Base-by-base conservation (phyloP, 495 filamentous ascomycete genomes). In the Hypoxylon fuscum region DNA sequence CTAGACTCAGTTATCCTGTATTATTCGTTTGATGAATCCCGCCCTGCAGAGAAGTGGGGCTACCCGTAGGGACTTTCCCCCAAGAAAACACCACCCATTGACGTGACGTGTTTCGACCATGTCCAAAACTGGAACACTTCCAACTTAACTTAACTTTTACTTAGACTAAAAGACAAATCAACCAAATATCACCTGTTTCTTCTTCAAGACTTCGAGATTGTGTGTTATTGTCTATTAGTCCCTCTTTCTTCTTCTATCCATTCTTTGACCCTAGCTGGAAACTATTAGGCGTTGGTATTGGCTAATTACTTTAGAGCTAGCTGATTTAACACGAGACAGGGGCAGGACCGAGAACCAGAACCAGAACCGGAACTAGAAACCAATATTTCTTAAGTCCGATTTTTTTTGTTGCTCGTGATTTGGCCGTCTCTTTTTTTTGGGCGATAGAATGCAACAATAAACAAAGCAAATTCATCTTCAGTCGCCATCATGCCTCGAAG, bases 401-500 rank as follows among this genome's bases (percentile, higher is more conserved):
- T 27, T n/a, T 45, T 45, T 14, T 45, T 14, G 1, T 3, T 29
- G n/a, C 22, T 27, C 29, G 20, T 45, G 22, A 15, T 29, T 45
- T 20, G 31, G 29, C 11, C 4, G 9, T 31, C 8, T 0, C 12
- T 34, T 20, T 50, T n/a, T n/a, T n/a, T n/a, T n/a, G n/a, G 32
- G 49, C 31, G 43, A 34, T 25, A 59, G 50, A 65, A 65, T 56
- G 55, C 49, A 23, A 44, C 46, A 46, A 68, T 53, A 50, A 47
- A 47, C 27, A 41, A 31, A n/a, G 25, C 49, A 55, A 21, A 25
- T 47, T 34, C 27, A 34, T 18, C 20, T 17, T 20, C 8, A 21
- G 20, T 44, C 31, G 48, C 45, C 41, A 61, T 35, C 45, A 76
- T 76, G 73, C 70, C 72, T 47, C 76, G 83, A 69, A 69, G 41